These are phyloP conservation scores for Orychophragmus violaceus DNA, from an alignment of 345 rosid species.

Conservation along the genomic window DNA sequence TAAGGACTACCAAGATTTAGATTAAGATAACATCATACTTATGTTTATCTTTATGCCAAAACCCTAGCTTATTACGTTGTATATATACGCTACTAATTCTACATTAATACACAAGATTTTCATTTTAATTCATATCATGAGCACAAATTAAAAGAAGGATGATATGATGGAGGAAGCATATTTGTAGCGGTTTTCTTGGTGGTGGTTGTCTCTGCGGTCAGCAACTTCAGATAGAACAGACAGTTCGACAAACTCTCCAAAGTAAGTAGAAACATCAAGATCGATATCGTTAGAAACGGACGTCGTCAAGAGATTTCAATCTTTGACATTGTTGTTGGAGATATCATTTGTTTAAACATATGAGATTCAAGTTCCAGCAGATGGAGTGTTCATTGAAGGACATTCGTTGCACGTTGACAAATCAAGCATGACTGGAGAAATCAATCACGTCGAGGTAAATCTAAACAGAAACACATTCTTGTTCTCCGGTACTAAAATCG, in stretches of 20 bases:
- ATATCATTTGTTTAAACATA: slow-evolving; percentile 44
- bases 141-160: slow-evolving; percentile 52
- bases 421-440: slow-evolving; percentile 68
- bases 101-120: too few species aligned
- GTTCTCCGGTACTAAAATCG: slow-evolving; percentile 55
- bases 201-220: slow-evolving; percentile 45
- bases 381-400: slow-evolving; percentile 50
- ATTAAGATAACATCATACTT: too few species aligned
- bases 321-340: slow-evolving; percentile 64
- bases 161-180: slow-evolving; percentile 75
- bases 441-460: slow-evolving; percentile 37
- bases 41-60: too few species aligned
- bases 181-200: slow-evolving; percentile 51
- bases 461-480: slow-evolving; percentile 40
- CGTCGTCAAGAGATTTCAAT: slow-evolving; percentile 43
- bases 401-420: slow-evolving; percentile 50
- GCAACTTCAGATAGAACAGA: slow-evolving; percentile 44
- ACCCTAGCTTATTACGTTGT: too few species aligned
- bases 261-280: slow-evolving; percentile 45
- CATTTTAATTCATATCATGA: too few species aligned
- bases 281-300: slow-evolving; percentile 47
- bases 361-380: slow-evolving; percentile 73
- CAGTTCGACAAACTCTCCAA: slow-evolving; percentile 51
- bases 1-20: too few species aligned
- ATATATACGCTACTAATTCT: too few species aligned